These are phyloP conservation scores for Solanum medicagineum DNA, from an alignment of 257 asterid species.

Conservation along the genomic window DNA sequence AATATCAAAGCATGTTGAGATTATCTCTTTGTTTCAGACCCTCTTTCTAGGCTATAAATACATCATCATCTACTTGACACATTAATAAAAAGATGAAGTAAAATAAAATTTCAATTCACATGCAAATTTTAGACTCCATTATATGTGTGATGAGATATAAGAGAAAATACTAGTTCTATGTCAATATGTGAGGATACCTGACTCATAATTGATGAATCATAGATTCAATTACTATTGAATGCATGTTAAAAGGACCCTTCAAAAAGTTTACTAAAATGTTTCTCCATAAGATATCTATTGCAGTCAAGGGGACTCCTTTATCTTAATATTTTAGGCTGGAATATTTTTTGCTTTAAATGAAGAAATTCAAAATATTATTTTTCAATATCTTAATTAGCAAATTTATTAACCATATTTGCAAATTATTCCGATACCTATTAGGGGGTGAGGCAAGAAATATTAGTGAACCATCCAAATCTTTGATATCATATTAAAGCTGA, in stretches of 20 bases:
- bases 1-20: background rate
- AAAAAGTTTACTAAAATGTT: background rate
- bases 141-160: background rate
- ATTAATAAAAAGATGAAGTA: background rate
- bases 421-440: background rate
- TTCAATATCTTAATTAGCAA: too few species aligned
- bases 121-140: background rate
- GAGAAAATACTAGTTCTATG: background rate
- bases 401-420: too few species aligned
- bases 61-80: background rate
- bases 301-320: background rate
- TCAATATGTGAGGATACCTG: background rate
- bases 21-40: background rate
- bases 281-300: background rate
- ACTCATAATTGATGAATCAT: background rate
- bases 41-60: background rate
- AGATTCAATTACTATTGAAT: background rate
- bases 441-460: background rate
- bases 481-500: background rate
- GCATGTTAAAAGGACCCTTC: background rate
- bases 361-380: background rate
- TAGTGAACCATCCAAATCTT: background rate
- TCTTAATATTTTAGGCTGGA: background rate
- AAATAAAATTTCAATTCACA: background rate
- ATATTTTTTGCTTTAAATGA: background rate